Percentiles rank a stretch among this genome's conserved stretches.
phyloP scores from a whole-genome alignment of 495 filamentous ascomycete species.

The Tuber aestivum region DNA sequence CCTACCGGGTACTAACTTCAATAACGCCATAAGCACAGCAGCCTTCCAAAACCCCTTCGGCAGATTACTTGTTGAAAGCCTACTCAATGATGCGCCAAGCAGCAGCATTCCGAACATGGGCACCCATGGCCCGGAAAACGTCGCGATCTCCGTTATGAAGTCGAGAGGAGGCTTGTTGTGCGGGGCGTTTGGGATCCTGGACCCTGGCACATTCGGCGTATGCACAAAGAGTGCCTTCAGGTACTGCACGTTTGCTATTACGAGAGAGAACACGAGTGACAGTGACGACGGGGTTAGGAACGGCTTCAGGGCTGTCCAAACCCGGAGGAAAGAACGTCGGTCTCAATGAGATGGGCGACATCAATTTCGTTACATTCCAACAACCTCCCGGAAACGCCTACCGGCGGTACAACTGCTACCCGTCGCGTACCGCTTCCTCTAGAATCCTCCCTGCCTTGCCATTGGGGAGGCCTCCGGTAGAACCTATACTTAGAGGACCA shows the following conservation, averaged over 20 bases:
- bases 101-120: slow-evolving; percentile 36
- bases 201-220: slow-evolving; percentile 2
- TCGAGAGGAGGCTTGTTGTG: slow-evolving; percentile 37
- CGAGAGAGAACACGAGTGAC: slow-evolving; percentile 30
- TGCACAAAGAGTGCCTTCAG: slow-evolving; percentile 36
- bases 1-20: slow-evolving; percentile 40
- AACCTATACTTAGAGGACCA: too few species aligned
- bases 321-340: too few species aligned
- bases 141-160: slow-evolving; percentile 38
- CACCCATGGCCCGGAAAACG: slow-evolving; percentile 29
- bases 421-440: too few species aligned
- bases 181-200: slow-evolving; percentile 30
- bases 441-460: too few species aligned
- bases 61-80: slow-evolving; percentile 29
- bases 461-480: too few species aligned
- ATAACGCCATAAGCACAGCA: slow-evolving; percentile 31
- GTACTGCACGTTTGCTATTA: slow-evolving; percentile 33
- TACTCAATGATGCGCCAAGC: slow-evolving; percentile 33
- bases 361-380: too few species aligned
- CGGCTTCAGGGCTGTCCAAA: slow-evolving; percentile 31
- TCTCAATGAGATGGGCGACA: too few species aligned
- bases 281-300: slow-evolving; percentile 33
- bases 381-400: too few species aligned
- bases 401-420: too few species aligned
- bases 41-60: slow-evolving; percentile 42